A percentile compares a stretch with the other conserved stretches of the same genome.
Evolutionary conservation across 345 rosid genomes (phyloP).

Genomic region (Populus ilicifolia): DNA sequence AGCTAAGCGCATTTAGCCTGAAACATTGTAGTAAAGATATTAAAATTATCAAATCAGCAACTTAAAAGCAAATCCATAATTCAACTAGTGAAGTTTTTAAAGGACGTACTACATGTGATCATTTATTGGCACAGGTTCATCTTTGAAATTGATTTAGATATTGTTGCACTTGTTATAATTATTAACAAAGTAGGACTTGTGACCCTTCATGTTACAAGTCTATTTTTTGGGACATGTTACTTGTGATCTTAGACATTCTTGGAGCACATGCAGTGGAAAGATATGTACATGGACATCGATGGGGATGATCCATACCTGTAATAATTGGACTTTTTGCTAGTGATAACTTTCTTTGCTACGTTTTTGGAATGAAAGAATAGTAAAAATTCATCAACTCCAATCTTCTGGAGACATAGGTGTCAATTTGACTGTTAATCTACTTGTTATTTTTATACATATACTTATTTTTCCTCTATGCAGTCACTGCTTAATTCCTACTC

Average conservation of each 20-base stretch:
- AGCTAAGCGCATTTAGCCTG: not conserved
- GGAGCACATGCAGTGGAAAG: conserved; percentile 1
- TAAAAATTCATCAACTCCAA: not conserved
- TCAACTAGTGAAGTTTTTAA: not conserved
- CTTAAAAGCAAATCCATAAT: not conserved
- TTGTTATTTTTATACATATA: not conserved
- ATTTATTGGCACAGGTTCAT: not conserved
- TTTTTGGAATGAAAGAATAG: not conserved
- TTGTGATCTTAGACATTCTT: not conserved
- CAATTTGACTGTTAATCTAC: not conserved
- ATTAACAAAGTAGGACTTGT: not conserved
- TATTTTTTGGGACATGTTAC: not conserved
- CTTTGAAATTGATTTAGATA: not conserved
- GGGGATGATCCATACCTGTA: not conserved
- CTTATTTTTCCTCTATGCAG: not conserved
- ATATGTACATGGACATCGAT: not conserved
- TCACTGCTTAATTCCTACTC: not conserved
- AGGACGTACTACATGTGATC: not conserved
- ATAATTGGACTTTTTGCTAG: not conserved
- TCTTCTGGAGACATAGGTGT: not conserved
- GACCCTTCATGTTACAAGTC: not conserved
- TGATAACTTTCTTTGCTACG: not conserved
- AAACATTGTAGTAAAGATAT: not conserved
- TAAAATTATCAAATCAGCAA: not conserved
- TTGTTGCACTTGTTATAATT: not conserved